Evolutionary conservation across 2,329 filamentous ascomycete genomes (phyloP).

Genomic region (Rhinocladiella mackenziei): DNA sequence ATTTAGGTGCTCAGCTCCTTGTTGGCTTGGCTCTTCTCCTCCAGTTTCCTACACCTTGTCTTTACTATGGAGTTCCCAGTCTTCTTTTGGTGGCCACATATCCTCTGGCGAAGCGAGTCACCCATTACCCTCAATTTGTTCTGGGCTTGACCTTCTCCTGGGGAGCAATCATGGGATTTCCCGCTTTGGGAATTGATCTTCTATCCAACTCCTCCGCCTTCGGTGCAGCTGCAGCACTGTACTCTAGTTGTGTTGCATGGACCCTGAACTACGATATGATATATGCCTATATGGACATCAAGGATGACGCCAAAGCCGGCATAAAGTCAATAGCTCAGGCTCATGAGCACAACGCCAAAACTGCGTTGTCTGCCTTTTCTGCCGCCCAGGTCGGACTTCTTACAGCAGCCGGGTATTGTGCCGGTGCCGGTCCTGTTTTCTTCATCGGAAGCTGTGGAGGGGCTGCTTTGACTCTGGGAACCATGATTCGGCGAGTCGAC

Average conservation of each 20-base stretch:
- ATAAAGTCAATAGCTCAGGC: constrained; percentile 51
- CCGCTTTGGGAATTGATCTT: constrained; percentile 45
- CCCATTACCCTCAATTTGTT: constrained; percentile 51
- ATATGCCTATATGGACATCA: constrained; percentile 51
- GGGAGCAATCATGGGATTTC: constrained; percentile 48
- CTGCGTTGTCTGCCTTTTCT: constrained; percentile 41
- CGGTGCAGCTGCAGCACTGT: constrained; percentile 40
- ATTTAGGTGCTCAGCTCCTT: constrained; percentile 43
- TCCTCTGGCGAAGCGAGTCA: constrained; percentile 51
- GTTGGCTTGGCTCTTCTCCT: constrained; percentile 42
- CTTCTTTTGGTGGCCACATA: constrained; percentile 46
- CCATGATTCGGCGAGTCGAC: constrained; percentile 58
- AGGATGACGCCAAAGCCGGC: constrained; percentile 48
- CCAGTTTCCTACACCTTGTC: constrained; percentile 41
- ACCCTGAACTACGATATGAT: constrained; percentile 51
- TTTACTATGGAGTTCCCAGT: constrained; percentile 44
- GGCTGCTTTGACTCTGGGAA: constrained; percentile 50
- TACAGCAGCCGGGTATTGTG: constrained; percentile 42
- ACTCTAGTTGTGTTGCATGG: constrained; percentile 48
- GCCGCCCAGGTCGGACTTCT: constrained; percentile 42
- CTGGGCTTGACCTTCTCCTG: constrained; percentile 51
- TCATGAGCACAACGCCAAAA: constrained; percentile 46
- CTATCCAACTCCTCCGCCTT: constrained; percentile 38
- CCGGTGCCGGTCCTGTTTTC: constrained; percentile 56
- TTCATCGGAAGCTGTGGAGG: constrained; percentile 57